These are phyloP conservation scores for Amanita inopinata DNA, from an alignment of 768 basidiomycete genomes.

Conservation along the genomic window DNA sequence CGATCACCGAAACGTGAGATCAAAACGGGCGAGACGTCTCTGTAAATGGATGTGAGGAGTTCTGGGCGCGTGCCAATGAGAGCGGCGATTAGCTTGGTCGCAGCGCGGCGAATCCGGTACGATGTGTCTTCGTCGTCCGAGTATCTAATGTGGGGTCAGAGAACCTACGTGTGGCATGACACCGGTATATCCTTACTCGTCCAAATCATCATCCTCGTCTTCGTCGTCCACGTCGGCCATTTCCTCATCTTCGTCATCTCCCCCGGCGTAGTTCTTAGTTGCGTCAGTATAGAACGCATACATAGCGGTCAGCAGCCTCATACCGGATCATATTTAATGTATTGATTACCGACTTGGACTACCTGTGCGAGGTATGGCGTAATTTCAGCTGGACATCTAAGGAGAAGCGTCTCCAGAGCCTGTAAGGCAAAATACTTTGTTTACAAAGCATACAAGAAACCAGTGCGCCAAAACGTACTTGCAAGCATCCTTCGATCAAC, in stretches of 20 bases:
- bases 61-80: constrained; percentile 89
- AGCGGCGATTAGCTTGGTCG: constrained; percentile 82
- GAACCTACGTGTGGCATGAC: constrained; percentile 6
- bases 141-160: constrained; percentile 41
- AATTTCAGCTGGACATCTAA: constrained; percentile 78
- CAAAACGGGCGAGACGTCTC: constrained; percentile 76
- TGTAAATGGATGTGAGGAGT: constrained; percentile 69
- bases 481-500: constrained; percentile 68
- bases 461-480: constrained; percentile 29
- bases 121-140: constrained; percentile 98
- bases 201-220: constrained; percentile 78
- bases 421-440: constrained; percentile 17
- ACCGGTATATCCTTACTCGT: too few relatives aligned
- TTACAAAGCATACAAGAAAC: background rate
- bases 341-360: constrained; percentile 59
- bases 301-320: constrained; percentile 16
- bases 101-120: constrained; percentile 91
- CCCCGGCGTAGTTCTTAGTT: constrained; percentile 41
- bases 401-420: constrained; percentile 79
- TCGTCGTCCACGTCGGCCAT: constrained; percentile 69
- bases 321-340: constrained; percentile 92
- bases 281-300: constrained; percentile 1
- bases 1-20: constrained; percentile 91
- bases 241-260: constrained; percentile 40
- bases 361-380: constrained; percentile 62